phyloP scores from a whole-genome alignment of 257 asterid species.

The Solanum sitiens region DNA sequence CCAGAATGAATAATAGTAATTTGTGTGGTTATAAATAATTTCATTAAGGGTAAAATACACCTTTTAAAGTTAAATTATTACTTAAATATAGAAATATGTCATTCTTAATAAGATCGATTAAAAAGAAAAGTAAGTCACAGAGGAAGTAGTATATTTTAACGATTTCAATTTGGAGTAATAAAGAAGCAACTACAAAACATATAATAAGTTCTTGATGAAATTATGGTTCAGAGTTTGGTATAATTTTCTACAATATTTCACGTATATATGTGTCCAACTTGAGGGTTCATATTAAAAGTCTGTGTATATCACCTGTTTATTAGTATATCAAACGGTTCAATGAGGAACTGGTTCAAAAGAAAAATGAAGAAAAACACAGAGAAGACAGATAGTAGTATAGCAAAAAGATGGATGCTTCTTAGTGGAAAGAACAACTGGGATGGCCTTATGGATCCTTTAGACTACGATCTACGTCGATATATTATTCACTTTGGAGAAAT shows the following conservation, averaged over 20 bases:
- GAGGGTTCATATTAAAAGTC: neutral
- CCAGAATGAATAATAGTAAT: neutral
- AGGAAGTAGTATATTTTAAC: neutral
- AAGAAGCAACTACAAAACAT: neutral
- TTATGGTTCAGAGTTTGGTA: neutral
- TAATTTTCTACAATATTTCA: neutral
- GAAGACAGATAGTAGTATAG: neutral
- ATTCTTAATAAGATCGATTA: too few relatives aligned
- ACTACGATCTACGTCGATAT: slow-evolving; percentile 34
- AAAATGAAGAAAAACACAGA: neutral
- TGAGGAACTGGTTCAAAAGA: neutral
- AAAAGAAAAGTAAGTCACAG: neutral
- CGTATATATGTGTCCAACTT: neutral
- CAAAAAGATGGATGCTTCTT: slow-evolving; percentile 33
- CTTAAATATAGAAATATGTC: neutral
- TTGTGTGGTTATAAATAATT: too few relatives aligned
- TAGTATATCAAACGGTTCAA: neutral
- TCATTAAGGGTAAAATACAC: too few relatives aligned
- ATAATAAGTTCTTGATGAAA: neutral
- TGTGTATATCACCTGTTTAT: neutral
- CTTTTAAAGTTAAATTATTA: too few relatives aligned
- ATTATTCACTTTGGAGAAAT: slow-evolving; percentile 34
- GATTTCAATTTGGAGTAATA: neutral
- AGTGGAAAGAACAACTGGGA: slow-evolving; percentile 41
- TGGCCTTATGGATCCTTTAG: slow-evolving; percentile 35